These are phyloP conservation scores for Ophiocordyceps camponoti-saundersi DNA, from an alignment of 2,329 filamentous ascomycete species.

Conservation along the genomic window DNA sequence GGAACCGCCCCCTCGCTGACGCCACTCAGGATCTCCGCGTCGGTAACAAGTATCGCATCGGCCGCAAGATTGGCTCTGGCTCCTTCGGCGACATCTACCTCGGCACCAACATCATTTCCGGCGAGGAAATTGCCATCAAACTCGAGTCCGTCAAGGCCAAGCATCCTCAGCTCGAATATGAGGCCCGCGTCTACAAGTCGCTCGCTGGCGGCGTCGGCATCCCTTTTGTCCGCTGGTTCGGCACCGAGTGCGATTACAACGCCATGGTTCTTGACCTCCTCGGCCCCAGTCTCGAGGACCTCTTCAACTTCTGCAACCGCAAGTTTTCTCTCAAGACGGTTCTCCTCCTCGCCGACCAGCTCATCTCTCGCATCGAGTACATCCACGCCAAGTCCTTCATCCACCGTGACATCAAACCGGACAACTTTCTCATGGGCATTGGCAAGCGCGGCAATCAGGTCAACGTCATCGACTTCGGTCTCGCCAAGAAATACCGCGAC, in stretches of 20 bases:
- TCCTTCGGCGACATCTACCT: neutral
- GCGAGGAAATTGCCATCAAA: slow-evolving; percentile 99
- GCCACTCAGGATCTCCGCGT: neutral
- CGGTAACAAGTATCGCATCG: neutral
- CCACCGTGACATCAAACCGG: slow-evolving; percentile 98
- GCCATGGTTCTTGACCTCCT: slow-evolving; percentile 98
- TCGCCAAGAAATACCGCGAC: slow-evolving; percentile 99
- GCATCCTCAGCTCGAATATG: slow-evolving; percentile 97
- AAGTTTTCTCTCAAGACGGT: slow-evolving; percentile 99
- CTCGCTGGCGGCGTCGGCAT: slow-evolving; percentile 95
- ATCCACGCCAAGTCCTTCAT: slow-evolving; percentile 99
- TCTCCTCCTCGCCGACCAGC: slow-evolving; percentile 85
- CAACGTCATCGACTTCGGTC: slow-evolving; percentile 97
- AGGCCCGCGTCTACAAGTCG: slow-evolving; percentile 80
- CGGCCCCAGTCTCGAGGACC: slow-evolving; percentile 85
- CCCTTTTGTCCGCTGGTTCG: slow-evolving; percentile 98
- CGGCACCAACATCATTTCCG: slow-evolving; percentile 91
- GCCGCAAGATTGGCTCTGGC: neutral
- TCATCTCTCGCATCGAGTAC: slow-evolving; percentile 98
- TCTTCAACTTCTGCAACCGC: slow-evolving; percentile 99
- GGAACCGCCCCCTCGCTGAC: neutral
- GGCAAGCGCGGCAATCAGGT: slow-evolving; percentile 99
- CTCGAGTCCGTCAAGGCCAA: slow-evolving; percentile 99
- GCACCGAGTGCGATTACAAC: slow-evolving; percentile 99
- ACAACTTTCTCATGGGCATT: slow-evolving; percentile 99